A percentile compares a stretch with the other conserved stretches of the same genome.
Evolutionary conservation across 2,329 filamentous ascomycete species (phyloP).

Genomic region (Leptographium lundbergii): DNA sequence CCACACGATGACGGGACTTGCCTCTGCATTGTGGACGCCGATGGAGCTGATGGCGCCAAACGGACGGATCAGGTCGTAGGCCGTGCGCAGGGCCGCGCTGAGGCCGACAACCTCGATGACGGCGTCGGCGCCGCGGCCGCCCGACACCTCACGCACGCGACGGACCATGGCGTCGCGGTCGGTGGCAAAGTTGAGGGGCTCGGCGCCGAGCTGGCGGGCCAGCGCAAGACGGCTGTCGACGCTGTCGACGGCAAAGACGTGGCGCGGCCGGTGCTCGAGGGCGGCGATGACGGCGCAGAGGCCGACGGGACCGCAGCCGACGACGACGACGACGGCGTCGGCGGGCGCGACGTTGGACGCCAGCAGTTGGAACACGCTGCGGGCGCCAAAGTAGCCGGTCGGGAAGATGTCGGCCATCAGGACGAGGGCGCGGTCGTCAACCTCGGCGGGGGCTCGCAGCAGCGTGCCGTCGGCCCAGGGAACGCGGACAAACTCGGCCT

Average conservation of each 20-base stretch:
- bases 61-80: conserved; percentile 57
- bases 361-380: conserved; percentile 60
- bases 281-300: conserved; percentile 73
- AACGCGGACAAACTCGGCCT: conserved; percentile 72
- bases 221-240: conserved; percentile 62
- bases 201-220: conserved; percentile 63
- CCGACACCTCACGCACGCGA: conserved; percentile 61
- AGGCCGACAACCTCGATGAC: conserved; percentile 69
- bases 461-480: conserved; percentile 71
- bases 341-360: conserved; percentile 36
- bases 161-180: conserved; percentile 52
- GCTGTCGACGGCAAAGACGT: conserved; percentile 68
- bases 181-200: conserved; percentile 66
- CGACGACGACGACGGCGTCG: conserved; percentile 61
- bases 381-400: conserved; percentile 71
- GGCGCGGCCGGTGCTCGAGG: conserved; percentile 60
- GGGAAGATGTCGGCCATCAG: conserved; percentile 93
- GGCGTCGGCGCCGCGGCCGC: conserved; percentile 73
- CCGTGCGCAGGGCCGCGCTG: conserved; percentile 55
- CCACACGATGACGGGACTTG: conserved; percentile 20
- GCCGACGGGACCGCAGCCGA: conserved; percentile 79
- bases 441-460: conserved; percentile 57
- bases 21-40: conserved; percentile 63
- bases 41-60: conserved; percentile 65
- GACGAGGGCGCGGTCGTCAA: conserved; percentile 62